These are phyloP conservation scores for Populus deltoides DNA, from an alignment of 345 rosid genomes.

Conservation along the genomic window DNA sequence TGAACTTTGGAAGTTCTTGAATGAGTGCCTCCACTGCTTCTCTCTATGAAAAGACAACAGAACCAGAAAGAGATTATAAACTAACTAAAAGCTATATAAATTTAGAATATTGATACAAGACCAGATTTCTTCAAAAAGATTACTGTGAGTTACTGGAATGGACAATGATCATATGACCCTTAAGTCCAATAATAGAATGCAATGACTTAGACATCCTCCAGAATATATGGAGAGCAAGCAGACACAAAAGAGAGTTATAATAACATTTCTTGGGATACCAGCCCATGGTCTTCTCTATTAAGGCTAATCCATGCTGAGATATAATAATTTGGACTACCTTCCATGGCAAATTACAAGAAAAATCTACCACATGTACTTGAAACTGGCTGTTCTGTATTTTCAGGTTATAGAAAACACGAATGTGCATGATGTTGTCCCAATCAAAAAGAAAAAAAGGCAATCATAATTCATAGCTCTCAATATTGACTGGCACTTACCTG, in stretches of 20 bases:
- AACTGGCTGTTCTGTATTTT: neutral
- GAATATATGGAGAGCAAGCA: neutral
- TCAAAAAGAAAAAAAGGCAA: neutral
- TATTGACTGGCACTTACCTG: slow-evolving; percentile 49
- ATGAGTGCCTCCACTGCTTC: slow-evolving; percentile 97
- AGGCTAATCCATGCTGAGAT: neutral
- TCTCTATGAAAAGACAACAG: slow-evolving; percentile 42
- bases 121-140: neutral
- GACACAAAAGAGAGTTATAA: neutral
- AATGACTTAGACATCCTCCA: neutral
- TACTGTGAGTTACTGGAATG: neutral
- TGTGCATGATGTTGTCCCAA: neutral
- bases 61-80: slow-evolving; percentile 1
- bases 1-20: slow-evolving; percentile 94
- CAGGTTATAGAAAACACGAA: neutral
- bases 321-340: neutral
- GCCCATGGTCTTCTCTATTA: neutral
- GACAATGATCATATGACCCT: neutral
- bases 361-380: neutral
- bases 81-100: neutral
- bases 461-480: neutral
- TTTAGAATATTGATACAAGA: neutral
- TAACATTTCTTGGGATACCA: neutral
- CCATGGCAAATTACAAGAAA: neutral
- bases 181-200: neutral